Percentiles rank a stretch among this genome's conserved stretches.
Evolutionary conservation across 805 yeast genomes (phyloP).

Genomic region (Saturnispora gosingensis): DNA sequence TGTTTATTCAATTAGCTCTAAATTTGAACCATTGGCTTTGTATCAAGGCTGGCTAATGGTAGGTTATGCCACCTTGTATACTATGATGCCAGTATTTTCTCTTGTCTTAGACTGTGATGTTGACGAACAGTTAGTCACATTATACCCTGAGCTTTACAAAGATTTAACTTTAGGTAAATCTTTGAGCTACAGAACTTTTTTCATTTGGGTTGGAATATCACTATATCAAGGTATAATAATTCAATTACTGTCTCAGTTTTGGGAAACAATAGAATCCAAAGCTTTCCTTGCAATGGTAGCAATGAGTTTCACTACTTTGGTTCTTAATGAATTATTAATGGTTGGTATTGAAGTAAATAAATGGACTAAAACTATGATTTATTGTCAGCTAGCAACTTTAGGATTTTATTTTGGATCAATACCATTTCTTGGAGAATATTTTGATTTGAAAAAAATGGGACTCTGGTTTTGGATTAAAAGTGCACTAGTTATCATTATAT

Average conservation of each 20-base stretch:
- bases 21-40: slow-evolving; percentile 87
- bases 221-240: slow-evolving; percentile 85
- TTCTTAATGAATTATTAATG: slow-evolving; percentile 85
- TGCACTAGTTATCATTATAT: slow-evolving; percentile 50
- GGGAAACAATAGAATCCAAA: slow-evolving; percentile 49
- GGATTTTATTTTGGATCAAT: slow-evolving; percentile 59
- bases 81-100: slow-evolving; percentile 97
- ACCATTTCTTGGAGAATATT: slow-evolving; percentile 85
- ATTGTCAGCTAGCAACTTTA: slow-evolving; percentile 63
- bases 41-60: slow-evolving; percentile 98
- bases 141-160: slow-evolving; percentile 91
- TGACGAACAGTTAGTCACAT: slow-evolving; percentile 74
- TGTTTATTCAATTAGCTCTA: slow-evolving; percentile 75
- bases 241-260: slow-evolving; percentile 71
- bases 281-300: slow-evolving; percentile 74
- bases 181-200: slow-evolving; percentile 77
- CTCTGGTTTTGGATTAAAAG: slow-evolving; percentile 59
- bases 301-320: slow-evolving; percentile 66
- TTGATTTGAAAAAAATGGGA: slow-evolving; percentile 47
- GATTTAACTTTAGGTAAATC: slow-evolving; percentile 86
- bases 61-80: slow-evolving; percentile 93
- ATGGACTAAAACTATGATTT: slow-evolving; percentile 78
- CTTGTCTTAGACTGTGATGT: slow-evolving; percentile 87
- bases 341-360: slow-evolving; percentile 85
- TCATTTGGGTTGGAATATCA: slow-evolving; percentile 84